These are phyloP conservation scores for Alternaria rosae DNA, from an alignment of 2,329 filamentous ascomycete genomes.

Conservation along the genomic window DNA sequence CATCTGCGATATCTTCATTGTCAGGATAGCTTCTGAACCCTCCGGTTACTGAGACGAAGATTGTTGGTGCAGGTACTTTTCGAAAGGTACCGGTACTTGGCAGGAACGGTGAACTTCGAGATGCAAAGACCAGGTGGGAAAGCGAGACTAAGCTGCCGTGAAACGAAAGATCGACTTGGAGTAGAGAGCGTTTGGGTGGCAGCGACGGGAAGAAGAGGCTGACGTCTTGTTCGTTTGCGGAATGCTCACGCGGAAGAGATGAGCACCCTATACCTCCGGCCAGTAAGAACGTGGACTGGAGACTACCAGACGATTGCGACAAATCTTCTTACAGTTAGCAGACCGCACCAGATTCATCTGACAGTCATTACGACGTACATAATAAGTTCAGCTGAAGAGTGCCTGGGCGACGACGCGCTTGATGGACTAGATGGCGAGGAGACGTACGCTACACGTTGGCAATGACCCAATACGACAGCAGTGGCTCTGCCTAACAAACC, in stretches of 20 bases:
- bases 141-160: conserved; percentile 33
- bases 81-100: conserved; percentile 19
- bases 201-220: conserved; percentile 28
- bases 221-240: conserved; percentile 37
- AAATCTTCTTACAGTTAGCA: conserved; percentile 15
- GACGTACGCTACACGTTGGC: conserved; percentile 21
- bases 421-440: conserved; percentile 8
- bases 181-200: conserved; percentile 26
- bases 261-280: conserved; percentile 31
- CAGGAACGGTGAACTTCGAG: conserved; percentile 27
- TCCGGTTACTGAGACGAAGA: background rate
- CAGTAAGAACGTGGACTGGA: conserved; percentile 21
- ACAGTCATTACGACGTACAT: conserved; percentile 21
- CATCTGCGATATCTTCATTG: conserved; percentile 52
- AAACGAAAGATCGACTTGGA: conserved; percentile 25
- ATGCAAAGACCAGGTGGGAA: conserved; percentile 17
- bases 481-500: conserved; percentile 34
- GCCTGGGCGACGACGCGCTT: background rate
- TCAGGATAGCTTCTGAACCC: background rate
- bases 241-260: conserved; percentile 39
- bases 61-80: conserved; percentile 14
- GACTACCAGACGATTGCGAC: background rate
- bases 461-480: conserved; percentile 18
- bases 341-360: background rate
- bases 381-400: conserved; percentile 1